A percentile compares a stretch with the other conserved stretches of the same genome.
Evolutionary conservation across 139 green algal genomes (phyloP).

Genomic region (Parachlorella kessleri): DNA sequence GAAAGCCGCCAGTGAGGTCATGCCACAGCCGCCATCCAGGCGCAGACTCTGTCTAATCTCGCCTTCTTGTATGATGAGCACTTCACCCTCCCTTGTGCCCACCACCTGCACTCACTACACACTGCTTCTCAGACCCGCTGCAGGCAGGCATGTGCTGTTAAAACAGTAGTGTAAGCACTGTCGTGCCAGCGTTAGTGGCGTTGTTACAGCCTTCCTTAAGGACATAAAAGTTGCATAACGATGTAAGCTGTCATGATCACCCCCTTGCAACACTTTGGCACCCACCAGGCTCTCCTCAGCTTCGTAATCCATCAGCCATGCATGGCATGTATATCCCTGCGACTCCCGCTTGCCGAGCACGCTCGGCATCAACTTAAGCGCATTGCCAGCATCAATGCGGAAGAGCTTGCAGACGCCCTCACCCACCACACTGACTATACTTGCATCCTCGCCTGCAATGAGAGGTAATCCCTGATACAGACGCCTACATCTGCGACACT

Average conservation of each 20-base stretch:
- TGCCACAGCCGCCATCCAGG: slow-evolving; percentile 43
- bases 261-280: too few species aligned
- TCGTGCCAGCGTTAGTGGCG: too few species aligned
- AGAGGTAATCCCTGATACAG: too few species aligned
- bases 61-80: slow-evolving; percentile 76
- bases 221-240: too few species aligned
- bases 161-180: too few species aligned
- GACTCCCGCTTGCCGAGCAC: slow-evolving; percentile 62
- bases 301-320: slow-evolving; percentile 56
- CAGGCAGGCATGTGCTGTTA: too few species aligned
- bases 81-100: slow-evolving; percentile 77
- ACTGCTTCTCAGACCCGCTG: too few species aligned
- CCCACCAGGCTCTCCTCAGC: not conserved
- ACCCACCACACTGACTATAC: slow-evolving; percentile 63
- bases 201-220: too few species aligned
- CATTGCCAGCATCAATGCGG: slow-evolving; percentile 34
- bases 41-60: slow-evolving; percentile 60
- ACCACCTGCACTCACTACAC: slow-evolving; percentile 61
- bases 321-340: slow-evolving; percentile 59
- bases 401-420: slow-evolving; percentile 69
- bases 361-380: slow-evolving; percentile 53
- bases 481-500: too few species aligned
- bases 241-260: too few species aligned
- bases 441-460: slow-evolving; percentile 20
- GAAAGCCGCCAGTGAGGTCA: slow-evolving; percentile 59